These are phyloP conservation scores for Hsuehochloa calcarea DNA, from an alignment of 176 grass and related monocot species.

Conservation along the genomic window DNA sequence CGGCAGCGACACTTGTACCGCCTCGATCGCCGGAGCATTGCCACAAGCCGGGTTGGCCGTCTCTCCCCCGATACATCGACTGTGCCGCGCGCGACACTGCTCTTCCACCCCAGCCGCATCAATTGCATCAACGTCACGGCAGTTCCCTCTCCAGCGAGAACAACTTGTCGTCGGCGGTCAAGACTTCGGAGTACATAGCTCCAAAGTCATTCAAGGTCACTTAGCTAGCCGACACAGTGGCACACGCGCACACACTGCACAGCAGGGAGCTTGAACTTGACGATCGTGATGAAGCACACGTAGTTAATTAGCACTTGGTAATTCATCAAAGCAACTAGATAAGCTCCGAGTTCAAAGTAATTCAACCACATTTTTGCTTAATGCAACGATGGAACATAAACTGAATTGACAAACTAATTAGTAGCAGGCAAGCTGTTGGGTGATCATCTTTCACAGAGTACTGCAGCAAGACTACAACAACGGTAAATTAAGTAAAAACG, in stretches of 20 bases:
- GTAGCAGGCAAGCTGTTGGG: background rate
- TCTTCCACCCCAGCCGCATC: background rate
- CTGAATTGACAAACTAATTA: background rate
- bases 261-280: background rate
- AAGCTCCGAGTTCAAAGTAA: background rate
- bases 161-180: background rate
- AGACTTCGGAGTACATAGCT: background rate
- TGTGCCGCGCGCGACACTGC: background rate
- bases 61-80: background rate
- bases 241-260: background rate
- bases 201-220: constrained; percentile 11
- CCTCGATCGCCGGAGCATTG: background rate
- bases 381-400: background rate
- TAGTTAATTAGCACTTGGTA: background rate
- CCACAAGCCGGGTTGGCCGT: background rate
- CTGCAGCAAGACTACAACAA: background rate
- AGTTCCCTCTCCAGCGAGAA: background rate
- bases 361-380: background rate
- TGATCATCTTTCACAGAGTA: background rate
- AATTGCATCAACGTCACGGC: constrained; percentile 3
- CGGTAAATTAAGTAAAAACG: background rate
- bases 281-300: background rate
- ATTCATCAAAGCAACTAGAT: background rate
- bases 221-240: background rate
- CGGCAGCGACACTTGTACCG: background rate